These are phyloP conservation scores for Brassica incana DNA, from an alignment of 345 rosid species.

Conservation along the genomic window DNA sequence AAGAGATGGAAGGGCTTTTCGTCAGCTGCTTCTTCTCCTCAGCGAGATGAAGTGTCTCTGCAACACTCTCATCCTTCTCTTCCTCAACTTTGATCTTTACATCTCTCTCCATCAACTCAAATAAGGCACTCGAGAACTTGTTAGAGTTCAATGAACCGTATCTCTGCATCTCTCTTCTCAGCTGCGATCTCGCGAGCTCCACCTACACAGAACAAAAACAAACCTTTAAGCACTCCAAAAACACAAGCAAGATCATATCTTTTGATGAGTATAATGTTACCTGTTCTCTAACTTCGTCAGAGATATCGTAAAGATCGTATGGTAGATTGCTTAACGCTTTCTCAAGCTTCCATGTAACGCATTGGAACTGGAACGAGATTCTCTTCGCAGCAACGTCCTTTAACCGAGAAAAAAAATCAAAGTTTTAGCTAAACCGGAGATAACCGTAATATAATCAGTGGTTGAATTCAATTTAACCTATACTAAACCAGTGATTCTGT, in stretches of 20 bases:
- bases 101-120: conserved; percentile 51
- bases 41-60: conserved; percentile 16
- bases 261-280: conserved; percentile 26
- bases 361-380: conserved; percentile 73
- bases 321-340: conserved; percentile 73
- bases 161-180: conserved; percentile 76
- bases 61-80: conserved; percentile 37
- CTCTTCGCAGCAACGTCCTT: conserved; percentile 75
- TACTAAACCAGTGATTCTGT: conserved; percentile 13
- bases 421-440: conserved; percentile 14
- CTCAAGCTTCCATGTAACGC: conserved; percentile 81
- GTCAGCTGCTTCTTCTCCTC: conserved; percentile 36
- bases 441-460: conserved; percentile 10
- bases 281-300: conserved; percentile 92
- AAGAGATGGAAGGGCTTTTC: conserved; percentile 40
- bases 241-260: neutral
- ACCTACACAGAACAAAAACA: conserved; percentile 40
- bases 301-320: conserved; percentile 68
- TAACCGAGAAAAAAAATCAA: conserved; percentile 36
- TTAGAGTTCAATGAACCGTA: conserved; percentile 61
- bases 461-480: neutral
- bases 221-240: neutral
- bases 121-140: conserved; percentile 45
- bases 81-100: conserved; percentile 39
- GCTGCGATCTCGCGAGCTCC: conserved; percentile 69